These are phyloP conservation scores for Solanum hybrid DNA, from an alignment of 305 asterid species.

Conservation along the genomic window DNA sequence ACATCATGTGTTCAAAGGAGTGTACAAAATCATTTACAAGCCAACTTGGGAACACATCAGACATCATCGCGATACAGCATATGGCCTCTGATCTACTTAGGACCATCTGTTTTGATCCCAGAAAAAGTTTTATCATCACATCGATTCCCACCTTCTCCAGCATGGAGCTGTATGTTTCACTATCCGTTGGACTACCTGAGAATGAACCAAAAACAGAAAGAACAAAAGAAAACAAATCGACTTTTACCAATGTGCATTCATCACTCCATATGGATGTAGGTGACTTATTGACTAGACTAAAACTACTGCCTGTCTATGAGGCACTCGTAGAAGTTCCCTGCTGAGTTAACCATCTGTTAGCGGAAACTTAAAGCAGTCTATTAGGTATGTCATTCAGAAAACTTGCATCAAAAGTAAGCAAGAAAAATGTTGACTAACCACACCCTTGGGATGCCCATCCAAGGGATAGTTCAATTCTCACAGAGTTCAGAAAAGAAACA, in stretches of 20 bases:
- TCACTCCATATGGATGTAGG: background rate
- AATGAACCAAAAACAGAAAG: background rate
- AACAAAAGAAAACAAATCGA: background rate
- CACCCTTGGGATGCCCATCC: background rate
- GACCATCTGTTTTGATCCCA: conserved; percentile 52
- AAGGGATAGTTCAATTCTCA: background rate
- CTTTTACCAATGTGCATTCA: background rate
- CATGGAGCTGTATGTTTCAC: conserved; percentile 55
- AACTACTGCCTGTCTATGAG: background rate
- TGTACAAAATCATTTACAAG: background rate
- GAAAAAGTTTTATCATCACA: conserved; percentile 69
- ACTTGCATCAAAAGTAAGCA: background rate
- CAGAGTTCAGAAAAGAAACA: background rate
- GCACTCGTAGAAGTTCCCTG: background rate
- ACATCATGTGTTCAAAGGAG: background rate
- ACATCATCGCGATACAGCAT: conserved; percentile 38
- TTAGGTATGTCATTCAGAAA: background rate
- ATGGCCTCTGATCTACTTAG: conserved; percentile 35
- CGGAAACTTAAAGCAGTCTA: background rate
- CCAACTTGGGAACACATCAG: background rate
- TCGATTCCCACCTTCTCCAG: conserved; percentile 37
- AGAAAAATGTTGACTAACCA: background rate
- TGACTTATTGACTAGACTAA: background rate
- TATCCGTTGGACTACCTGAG: conserved; percentile 25
- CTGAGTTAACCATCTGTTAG: background rate